A percentile compares a stretch with the other conserved stretches of the same genome.
Conservation (phyloP, 2,329 filamentous ascomycete genomes). For the Alternaria consortialis region DNA sequence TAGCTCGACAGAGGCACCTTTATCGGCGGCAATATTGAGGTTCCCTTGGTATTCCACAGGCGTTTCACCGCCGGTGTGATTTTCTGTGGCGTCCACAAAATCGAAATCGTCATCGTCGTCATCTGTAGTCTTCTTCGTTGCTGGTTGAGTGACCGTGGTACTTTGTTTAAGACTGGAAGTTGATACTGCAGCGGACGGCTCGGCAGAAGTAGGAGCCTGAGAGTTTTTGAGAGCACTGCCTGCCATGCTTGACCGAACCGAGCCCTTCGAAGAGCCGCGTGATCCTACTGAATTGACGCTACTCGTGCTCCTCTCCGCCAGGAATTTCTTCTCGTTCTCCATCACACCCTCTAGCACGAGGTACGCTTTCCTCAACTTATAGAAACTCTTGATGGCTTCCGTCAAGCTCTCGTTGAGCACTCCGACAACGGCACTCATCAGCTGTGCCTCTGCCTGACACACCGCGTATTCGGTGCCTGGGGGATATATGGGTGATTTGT, state of each 20-base stretch:
- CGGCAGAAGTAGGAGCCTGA: conserved; percentile 11
- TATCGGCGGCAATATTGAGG: conserved; percentile 38
- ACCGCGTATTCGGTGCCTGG: conserved; percentile 87
- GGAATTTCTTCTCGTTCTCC: conserved; percentile 72
- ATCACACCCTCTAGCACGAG: conserved; percentile 81
- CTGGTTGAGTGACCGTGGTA: conserved; percentile 6
- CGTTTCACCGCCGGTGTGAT: conserved; percentile 56
- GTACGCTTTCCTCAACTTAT: conserved; percentile 90
- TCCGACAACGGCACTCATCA: conserved; percentile 88
- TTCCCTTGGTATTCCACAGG: conserved; percentile 60
- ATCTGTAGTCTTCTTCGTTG: conserved; percentile 22
- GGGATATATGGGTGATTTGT: conserved; percentile 73
- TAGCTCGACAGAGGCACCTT: conserved; percentile 34
- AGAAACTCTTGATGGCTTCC: conserved; percentile 90
- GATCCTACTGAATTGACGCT: conserved; percentile 39
- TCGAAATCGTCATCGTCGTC: conserved; percentile 54
- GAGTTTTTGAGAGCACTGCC: conserved; percentile 19
- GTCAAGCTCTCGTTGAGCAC: conserved; percentile 93
- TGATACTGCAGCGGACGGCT: conserved; percentile 26
- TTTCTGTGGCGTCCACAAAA: conserved; percentile 67
- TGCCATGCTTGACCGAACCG: conserved; percentile 26
- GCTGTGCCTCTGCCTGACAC: conserved; percentile 82
- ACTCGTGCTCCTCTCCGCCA: conserved; percentile 51
- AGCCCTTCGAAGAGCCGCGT: conserved; percentile 30
- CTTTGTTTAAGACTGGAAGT: conserved; percentile 28